Evolutionary conservation across 1,284 basidiomycete genomes (phyloP).

Genomic region (Cystobasidium sp.): DNA sequence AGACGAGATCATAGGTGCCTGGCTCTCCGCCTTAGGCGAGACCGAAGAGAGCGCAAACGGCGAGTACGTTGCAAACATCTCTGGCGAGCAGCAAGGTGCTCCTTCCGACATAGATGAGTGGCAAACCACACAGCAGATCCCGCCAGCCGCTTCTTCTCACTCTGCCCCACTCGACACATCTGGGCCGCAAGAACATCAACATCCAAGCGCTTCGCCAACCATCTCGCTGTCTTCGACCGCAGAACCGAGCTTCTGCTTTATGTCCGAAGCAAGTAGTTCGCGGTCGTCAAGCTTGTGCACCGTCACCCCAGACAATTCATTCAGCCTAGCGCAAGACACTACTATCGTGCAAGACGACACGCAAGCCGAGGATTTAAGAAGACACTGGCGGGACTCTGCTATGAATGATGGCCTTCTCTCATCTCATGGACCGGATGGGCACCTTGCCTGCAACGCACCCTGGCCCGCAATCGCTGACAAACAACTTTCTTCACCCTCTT

Average conservation of each 20-base stretch:
- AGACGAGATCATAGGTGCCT: conserved; percentile 48
- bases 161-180: too few relatives aligned
- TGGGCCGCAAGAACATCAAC: too few relatives aligned
- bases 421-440: conserved; percentile 1
- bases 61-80: conserved; percentile 45
- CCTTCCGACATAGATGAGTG: background rate
- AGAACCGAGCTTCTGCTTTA: background rate
- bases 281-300: background rate
- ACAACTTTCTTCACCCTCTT: background rate
- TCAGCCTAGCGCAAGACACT: background rate
- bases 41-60: conserved; percentile 50
- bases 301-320: background rate
- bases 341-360: too few relatives aligned
- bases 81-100: conserved; percentile 1
- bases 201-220: background rate
- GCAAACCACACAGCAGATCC: background rate
- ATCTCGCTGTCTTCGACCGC: background rate
- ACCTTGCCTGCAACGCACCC: background rate
- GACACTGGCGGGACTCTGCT: background rate
- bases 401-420: too few relatives aligned
- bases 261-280: background rate
- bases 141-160: background rate
- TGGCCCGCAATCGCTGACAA: background rate
- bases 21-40: conserved; percentile 50
- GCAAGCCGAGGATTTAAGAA: too few relatives aligned